Evolutionary conservation across 768 basidiomycete genomes (phyloP).

Genomic region (Trametes coccinea): DNA sequence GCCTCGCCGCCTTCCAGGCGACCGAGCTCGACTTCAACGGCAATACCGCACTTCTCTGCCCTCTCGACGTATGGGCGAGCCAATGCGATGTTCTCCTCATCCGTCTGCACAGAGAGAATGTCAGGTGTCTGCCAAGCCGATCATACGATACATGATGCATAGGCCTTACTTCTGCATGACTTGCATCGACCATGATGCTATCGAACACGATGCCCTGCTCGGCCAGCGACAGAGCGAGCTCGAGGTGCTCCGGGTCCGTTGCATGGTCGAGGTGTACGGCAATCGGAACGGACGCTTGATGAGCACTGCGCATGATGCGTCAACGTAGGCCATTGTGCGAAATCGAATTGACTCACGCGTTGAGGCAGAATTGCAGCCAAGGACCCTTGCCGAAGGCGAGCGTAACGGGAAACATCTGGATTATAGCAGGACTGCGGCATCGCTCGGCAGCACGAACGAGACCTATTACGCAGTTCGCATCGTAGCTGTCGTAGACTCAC

Average conservation of each 20-base stretch:
- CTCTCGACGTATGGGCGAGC: constrained; percentile 48
- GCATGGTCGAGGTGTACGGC: constrained; percentile 52
- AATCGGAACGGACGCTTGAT: constrained; percentile 48
- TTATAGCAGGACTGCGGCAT: constrained; percentile 45
- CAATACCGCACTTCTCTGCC: constrained; percentile 40
- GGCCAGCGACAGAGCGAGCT: constrained; percentile 45
- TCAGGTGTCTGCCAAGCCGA: not conserved
- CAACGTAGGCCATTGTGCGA: too few species aligned
- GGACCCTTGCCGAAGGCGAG: constrained; percentile 47
- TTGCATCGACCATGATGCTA: constrained; percentile 53
- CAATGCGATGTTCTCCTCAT: constrained; percentile 48
- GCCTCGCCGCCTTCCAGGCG: constrained; percentile 51
- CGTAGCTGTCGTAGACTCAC: constrained; percentile 37
- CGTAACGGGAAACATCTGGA: constrained; percentile 48
- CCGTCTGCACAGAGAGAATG: constrained; percentile 34
- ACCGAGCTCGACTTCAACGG: constrained; percentile 50
- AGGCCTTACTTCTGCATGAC: constrained; percentile 43
- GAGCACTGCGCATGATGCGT: constrained; percentile 34
- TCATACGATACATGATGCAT: not conserved
- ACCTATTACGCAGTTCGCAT: constrained; percentile 45
- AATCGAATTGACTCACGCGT: constrained; percentile 32
- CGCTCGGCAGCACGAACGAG: constrained; percentile 50
- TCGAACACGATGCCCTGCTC: constrained; percentile 49
- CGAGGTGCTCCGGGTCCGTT: constrained; percentile 46
- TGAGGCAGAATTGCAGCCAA: constrained; percentile 46